phyloP scores from a whole-genome alignment of 352 stramenopile species.

The Pythium biforme region DNA sequence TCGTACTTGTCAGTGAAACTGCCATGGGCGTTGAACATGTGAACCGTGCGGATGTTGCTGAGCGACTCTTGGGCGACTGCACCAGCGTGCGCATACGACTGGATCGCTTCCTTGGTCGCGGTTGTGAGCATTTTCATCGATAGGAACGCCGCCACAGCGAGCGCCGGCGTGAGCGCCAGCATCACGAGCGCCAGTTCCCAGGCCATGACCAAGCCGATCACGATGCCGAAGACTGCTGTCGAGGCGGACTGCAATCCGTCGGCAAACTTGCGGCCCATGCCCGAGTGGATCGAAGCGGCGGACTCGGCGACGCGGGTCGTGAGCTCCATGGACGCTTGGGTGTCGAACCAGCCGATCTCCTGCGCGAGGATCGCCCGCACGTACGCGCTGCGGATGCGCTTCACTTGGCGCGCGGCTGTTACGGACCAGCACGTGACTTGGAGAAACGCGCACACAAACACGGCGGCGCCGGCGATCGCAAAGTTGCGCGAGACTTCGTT shows the following conservation, averaged over 20 bases:
- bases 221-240: constrained; percentile 36
- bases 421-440: constrained; percentile 35
- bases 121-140: constrained; percentile 49
- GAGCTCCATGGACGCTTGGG: constrained; percentile 44
- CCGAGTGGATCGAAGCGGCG: constrained; percentile 52
- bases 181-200: constrained; percentile 52
- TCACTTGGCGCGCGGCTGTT: constrained; percentile 31
- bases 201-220: constrained; percentile 39
- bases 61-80: constrained; percentile 72
- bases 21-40: constrained; percentile 73
- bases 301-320: constrained; percentile 48
- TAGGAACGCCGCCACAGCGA: constrained; percentile 31
- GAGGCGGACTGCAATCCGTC: constrained; percentile 32
- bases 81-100: constrained; percentile 60
- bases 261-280: constrained; percentile 47
- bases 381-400: constrained; percentile 35
- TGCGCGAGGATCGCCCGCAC: constrained; percentile 35
- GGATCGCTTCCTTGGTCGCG: constrained; percentile 25
- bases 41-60: constrained; percentile 40
- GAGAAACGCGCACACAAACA: constrained; percentile 27
- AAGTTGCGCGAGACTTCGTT: constrained; percentile 28
- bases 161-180: constrained; percentile 35
- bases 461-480: constrained; percentile 19
- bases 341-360: constrained; percentile 52
- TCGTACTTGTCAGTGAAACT: constrained; percentile 67